Percentiles rank a stretch among this genome's conserved stretches.
phyloP scores from a whole-genome alignment of 2,329 filamentous ascomycete species.

The Aspergillus persii region DNA sequence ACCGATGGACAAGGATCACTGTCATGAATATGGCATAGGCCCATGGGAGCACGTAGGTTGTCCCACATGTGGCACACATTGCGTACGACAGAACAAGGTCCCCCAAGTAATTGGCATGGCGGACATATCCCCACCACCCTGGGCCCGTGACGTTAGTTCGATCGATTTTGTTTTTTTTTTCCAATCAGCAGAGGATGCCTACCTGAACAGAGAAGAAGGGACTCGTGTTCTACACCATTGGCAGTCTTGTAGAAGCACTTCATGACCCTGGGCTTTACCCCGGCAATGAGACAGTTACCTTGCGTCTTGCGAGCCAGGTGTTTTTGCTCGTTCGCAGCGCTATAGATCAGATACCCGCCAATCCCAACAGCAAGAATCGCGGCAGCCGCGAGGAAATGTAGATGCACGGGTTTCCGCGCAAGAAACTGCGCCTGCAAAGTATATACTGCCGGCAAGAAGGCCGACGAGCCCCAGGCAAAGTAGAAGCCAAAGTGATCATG shows the following conservation, averaged over 20 bases:
- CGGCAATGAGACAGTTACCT: not conserved
- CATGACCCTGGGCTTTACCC: not conserved
- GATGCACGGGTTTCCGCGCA: slow-evolving; percentile 39
- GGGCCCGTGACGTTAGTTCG: not conserved
- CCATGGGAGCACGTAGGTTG: slow-evolving; percentile 44
- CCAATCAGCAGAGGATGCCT: not conserved
- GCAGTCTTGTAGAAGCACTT: slow-evolving; percentile 1
- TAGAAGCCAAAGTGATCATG: slow-evolving; percentile 47
- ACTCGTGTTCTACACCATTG: slow-evolving; percentile 42
- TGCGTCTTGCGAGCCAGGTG: not conserved
- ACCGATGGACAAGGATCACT: slow-evolving; percentile 45
- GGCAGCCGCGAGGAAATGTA: not conserved
- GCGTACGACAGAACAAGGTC: slow-evolving; percentile 42
- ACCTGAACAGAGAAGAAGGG: slow-evolving; percentile 40
- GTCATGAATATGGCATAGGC: slow-evolving; percentile 49
- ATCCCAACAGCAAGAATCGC: not conserved
- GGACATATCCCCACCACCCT: slow-evolving; percentile 41
- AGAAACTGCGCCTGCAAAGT: slow-evolving; percentile 51
- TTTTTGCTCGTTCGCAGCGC: slow-evolving; percentile 5
- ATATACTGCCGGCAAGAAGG: slow-evolving; percentile 48
- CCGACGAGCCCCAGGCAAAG: slow-evolving; percentile 47
- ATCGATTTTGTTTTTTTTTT: not conserved
- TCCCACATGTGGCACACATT: slow-evolving; percentile 42
- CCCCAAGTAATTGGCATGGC: slow-evolving; percentile 44
- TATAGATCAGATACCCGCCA: slow-evolving; percentile 1